phyloP scores from a whole-genome alignment of 176 grass and related monocot genomes.

The Calamus simplicifolius region DNA sequence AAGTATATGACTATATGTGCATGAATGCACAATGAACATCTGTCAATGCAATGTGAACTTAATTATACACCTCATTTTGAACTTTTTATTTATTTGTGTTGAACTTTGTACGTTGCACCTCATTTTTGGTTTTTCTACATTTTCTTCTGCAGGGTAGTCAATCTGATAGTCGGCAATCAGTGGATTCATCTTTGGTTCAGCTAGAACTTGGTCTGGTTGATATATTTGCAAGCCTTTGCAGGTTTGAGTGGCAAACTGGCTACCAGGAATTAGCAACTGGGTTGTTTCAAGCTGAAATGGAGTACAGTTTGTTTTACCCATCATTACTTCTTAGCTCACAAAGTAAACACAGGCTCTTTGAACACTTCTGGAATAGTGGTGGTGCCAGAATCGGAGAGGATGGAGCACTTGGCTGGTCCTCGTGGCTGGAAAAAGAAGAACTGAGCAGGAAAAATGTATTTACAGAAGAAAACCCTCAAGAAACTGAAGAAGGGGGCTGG shows the following conservation, averaged over 20 bases:
- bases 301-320: constrained; percentile 81
- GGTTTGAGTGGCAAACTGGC: constrained; percentile 92
- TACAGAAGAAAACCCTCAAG: constrained; percentile 50
- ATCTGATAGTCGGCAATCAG: constrained; percentile 29
- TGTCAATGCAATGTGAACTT: too few species aligned
- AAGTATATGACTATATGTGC: too few species aligned
- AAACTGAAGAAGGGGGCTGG: constrained; percentile 65
- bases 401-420: constrained; percentile 85
- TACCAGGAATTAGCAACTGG: constrained; percentile 86
- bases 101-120: not conserved
- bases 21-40: too few species aligned
- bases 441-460: constrained; percentile 45
- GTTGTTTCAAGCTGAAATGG: constrained; percentile 87
- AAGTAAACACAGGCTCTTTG: constrained; percentile 93
- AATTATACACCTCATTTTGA: too few species aligned
- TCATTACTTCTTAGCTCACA: constrained; percentile 48
- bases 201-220: constrained; percentile 85
- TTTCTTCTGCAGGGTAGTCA: constrained; percentile 34
- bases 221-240: constrained; percentile 82
- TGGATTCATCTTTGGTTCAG: constrained; percentile 45
- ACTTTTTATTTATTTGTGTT: not conserved
- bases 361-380: constrained; percentile 91
- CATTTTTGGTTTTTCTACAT: constrained; percentile 6
- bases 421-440: constrained; percentile 86
- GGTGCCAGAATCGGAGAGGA: constrained; percentile 75